Base-by-base conservation (phyloP, 495 filamentous ascomycete species). In the Hyaloscypha variabilis region DNA sequence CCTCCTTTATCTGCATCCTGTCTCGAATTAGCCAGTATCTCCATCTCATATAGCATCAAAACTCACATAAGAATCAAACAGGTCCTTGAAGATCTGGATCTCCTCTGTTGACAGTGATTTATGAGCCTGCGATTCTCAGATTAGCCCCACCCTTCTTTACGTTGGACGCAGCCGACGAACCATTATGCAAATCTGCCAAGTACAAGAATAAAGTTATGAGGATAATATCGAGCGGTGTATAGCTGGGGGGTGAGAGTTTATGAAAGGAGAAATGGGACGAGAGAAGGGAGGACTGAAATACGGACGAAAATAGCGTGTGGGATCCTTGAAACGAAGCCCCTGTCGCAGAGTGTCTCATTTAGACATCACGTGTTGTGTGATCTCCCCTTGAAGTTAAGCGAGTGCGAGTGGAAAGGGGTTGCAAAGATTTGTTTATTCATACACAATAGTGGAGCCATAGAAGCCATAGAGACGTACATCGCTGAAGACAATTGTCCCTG, bases 31-130 rank as follows among this genome's bases (percentile, higher is more conserved):
- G 49, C 42, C 14, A 13, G 24, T 58, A 21, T 19, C 8, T 4
- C 11, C 19, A 23, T 3, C 0, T 3, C 24, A 2, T 14, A 39
- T 46, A 30, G 6, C 23, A 8, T 23, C 6, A 30, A 50, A 1
- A 73, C 74, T 61, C 59, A 77, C 75, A 65, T 77, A 77, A 58
- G 72, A 68, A 51, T 77, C 72, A 62, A 77, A 77, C 28, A 71
- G 72, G 2, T 75, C 73, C 55, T 72, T 74, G 67, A 77, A 72
- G 58, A 77, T 73, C 56, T 71, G 64, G 21, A 77, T 72, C 55
- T 77, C 75, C 60, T 77, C 75, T 28, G 52, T 52, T 1, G 74
- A 75, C 11, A 75, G 56, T 34, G 66, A 24, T 69, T 70, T 69
- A 46, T 46, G 39, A 17, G 17, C 39, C 11, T 46, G 13, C 14